A percentile compares a stretch with the other conserved stretches of the same genome.
Evolutionary conservation across 768 basidiomycete species (phyloP).

Genomic region (Leccinum boreale): DNA sequence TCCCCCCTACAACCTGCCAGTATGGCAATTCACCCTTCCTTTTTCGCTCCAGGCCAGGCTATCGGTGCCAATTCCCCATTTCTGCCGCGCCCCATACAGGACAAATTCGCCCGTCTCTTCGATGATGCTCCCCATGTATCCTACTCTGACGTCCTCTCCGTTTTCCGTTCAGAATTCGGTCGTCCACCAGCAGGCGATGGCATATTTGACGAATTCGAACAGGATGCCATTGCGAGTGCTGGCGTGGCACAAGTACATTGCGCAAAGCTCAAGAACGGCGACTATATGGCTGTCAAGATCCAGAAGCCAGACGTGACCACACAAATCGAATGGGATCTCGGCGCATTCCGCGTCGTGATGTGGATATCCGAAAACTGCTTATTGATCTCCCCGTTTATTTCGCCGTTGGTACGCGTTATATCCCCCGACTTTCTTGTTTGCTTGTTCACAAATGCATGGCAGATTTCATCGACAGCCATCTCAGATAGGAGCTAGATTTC

Average conservation of each 20-base stretch:
- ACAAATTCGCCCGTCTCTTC: conserved; percentile 79
- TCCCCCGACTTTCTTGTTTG: not conserved
- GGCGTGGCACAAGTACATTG: conserved; percentile 92
- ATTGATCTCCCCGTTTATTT: conserved; percentile 88
- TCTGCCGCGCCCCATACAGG: conserved; percentile 78
- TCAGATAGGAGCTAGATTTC: conserved; percentile 83
- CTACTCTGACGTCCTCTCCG: conserved; percentile 55
- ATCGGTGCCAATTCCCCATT: conserved; percentile 49
- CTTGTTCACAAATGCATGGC: not conserved
- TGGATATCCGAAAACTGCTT: conserved; percentile 76
- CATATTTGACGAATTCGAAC: conserved; percentile 79
- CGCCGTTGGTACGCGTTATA: conserved; percentile 53
- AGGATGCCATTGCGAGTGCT: conserved; percentile 77
- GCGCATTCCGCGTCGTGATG: conserved; percentile 66
- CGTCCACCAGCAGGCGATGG: conserved; percentile 47
- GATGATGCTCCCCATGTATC: conserved; percentile 88
- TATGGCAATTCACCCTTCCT: too few species aligned
- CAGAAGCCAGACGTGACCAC: conserved; percentile 87
- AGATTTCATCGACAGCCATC: conserved; percentile 80
- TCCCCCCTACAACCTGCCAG: not conserved
- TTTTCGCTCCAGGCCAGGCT: too few species aligned
- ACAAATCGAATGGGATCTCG: conserved; percentile 85
- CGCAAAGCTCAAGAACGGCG: conserved; percentile 51
- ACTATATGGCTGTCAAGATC: conserved; percentile 89
- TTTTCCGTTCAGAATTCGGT: too few species aligned